Conservation (phyloP, 2,329 filamentous ascomycete genomes). For the Dothideomycetes sp. region DNA sequence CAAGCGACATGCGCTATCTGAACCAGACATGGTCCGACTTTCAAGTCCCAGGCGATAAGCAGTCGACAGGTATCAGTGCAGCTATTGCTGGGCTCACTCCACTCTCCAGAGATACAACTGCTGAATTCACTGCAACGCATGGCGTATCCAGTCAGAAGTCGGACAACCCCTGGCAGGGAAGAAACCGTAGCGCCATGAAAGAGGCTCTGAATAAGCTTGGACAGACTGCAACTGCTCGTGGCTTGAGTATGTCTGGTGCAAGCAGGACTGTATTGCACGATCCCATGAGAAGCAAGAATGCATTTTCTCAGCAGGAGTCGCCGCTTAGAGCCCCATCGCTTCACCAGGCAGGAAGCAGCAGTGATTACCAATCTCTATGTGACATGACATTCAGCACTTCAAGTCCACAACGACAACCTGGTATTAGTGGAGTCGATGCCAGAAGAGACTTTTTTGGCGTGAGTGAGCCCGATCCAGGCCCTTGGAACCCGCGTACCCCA, state of each 20-base stretch:
- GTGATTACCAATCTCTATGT: background rate
- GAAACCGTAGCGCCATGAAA: slow-evolving; percentile 12
- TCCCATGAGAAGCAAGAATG: slow-evolving; percentile 14
- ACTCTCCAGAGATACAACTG: too few species aligned
- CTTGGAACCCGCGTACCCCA: background rate
- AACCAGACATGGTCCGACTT: too few species aligned
- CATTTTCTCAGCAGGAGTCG: background rate
- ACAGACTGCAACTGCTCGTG: slow-evolving; percentile 2
- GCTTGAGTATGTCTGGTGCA: background rate
- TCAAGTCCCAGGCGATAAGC: too few species aligned
- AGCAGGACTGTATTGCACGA: slow-evolving; percentile 20
- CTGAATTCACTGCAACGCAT: too few species aligned
- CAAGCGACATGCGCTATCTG: too few species aligned
- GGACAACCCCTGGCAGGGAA: too few species aligned
- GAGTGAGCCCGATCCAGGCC: background rate
- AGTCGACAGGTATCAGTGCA: too few species aligned
- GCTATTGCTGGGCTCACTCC: too few species aligned
- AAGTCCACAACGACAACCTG: background rate
- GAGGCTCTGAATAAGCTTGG: slow-evolving; percentile 16
- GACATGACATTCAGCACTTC: background rate
- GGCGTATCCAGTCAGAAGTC: too few species aligned
- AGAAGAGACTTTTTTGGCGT: background rate
- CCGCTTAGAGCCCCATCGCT: background rate
- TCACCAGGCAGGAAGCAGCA: background rate
- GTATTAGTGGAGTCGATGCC: background rate